Evolutionary conservation across 495 filamentous ascomycete genomes (phyloP), one percentile per base, ranked within the genome.

Genomic region (Hyaloscypha variabilis): DNA sequence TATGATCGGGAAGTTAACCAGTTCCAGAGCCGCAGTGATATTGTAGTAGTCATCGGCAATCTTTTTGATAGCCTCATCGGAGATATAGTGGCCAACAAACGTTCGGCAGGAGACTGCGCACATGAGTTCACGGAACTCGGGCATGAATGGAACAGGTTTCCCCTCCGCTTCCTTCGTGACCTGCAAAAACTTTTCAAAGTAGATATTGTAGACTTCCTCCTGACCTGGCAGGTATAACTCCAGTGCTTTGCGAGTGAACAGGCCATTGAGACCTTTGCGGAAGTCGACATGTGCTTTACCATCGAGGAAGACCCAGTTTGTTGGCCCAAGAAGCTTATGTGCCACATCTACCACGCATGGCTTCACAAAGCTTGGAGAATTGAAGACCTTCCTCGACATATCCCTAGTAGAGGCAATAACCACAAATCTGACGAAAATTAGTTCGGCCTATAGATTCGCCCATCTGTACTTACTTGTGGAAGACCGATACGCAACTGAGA

Each of bases 1-100:
- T 77, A 98, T 97, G 79, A 99, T 90, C 39, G 95, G 95, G 84
- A 99, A 98, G 81, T 98, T 98, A 77, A 99, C 95, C 46, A 99
- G 85, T 74, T 99, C 95, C 64, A 99, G 86, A 8, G 95, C 95
- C 53, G 91, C 96, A 19, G 95, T 99, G 73, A 98, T 96, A 70
- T 91, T 84, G 77, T 96, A 99, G 78, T 95, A 99, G 77, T 99
- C 94, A 74, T 97, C 91, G 64, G 94, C 90, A 67, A 99, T 94
- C 82, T 94, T 95, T 84, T 96, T 94, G 67, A 97, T 86, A 54
- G 89, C 87, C 70, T 90, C 90, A 67, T 97, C 92, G 60, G 87
- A 82, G 75, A 97, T 93, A 78, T 98, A 97, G 79, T 97, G 90
- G 29, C 96, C 96, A 60, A 97, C 95, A 75, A 98, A 98, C 25